Conservation (phyloP, 345 rosid genomes). For the Brassica incana region DNA sequence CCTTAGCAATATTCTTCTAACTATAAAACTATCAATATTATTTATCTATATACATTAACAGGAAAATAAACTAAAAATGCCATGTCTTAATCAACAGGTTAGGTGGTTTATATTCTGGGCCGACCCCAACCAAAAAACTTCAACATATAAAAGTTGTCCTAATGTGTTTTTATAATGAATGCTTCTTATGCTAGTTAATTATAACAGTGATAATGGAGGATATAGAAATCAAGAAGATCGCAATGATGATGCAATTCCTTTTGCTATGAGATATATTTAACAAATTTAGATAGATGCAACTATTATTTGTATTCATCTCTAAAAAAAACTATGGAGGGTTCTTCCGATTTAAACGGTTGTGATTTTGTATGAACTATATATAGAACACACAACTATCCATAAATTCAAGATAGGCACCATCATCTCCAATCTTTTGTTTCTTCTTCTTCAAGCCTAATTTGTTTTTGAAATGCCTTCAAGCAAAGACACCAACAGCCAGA, state of each 20-base stretch:
- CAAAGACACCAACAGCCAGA: slow-evolving; percentile 41
- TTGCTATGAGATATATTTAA: not conserved
- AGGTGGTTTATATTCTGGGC: no score
- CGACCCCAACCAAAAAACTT: not conserved
- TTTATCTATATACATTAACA: no score
- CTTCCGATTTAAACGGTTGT: slow-evolving; percentile 26
- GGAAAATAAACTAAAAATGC: no score
- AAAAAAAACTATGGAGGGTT: not conserved
- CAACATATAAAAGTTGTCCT: not conserved
- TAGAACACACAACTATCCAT: not conserved
- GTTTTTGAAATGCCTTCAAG: slow-evolving; percentile 26
- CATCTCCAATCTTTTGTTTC: slow-evolving; percentile 14
- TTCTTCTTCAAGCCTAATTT: not conserved
- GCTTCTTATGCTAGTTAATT: not conserved
- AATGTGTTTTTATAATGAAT: not conserved
- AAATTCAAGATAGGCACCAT: slow-evolving; percentile 11
- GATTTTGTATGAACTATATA: slow-evolving; percentile 20
- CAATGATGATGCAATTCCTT: no score
- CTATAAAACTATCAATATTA: no score
- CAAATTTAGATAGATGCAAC: slow-evolving; percentile 18
- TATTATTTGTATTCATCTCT: not conserved
- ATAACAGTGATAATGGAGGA: not conserved
- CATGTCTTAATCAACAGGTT: no score
- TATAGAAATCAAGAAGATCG: not conserved
- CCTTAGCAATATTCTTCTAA: no score